A percentile compares a stretch with the other conserved stretches of the same genome.
These are phyloP conservation scores for Teunomyces barrocoloradensis DNA, from an alignment of 805 yeast genomes.

Conservation along the genomic window DNA sequence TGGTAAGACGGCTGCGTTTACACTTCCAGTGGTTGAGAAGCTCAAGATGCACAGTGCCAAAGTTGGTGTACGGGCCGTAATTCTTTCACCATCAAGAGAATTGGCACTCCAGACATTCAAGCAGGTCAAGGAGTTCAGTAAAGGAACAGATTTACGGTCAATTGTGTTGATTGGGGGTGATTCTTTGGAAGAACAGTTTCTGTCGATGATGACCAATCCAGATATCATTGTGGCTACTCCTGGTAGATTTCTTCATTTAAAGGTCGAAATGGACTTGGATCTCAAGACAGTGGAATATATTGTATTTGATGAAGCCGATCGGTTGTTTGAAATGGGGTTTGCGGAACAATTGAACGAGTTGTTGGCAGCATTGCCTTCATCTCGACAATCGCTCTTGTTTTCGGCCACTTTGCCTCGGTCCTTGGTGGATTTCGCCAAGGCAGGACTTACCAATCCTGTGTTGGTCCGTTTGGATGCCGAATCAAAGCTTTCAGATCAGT, in stretches of 20 bases:
- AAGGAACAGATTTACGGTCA: conserved; percentile 78
- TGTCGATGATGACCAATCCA: conserved; percentile 89
- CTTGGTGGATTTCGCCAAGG: conserved; percentile 94
- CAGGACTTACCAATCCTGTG: conserved; percentile 90
- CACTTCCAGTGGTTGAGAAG: conserved; percentile 84
- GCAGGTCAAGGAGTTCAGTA: conserved; percentile 83
- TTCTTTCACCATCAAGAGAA: conserved; percentile 94
- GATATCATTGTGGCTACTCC: conserved; percentile 97
- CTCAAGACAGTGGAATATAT: conserved; percentile 81
- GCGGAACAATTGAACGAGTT: conserved; percentile 90
- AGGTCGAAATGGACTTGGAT: conserved; percentile 91
- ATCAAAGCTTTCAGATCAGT: conserved; percentile 80
- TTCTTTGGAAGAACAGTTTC: conserved; percentile 93
- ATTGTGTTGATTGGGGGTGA: conserved; percentile 95
- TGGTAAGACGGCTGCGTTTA: conserved; percentile 97
- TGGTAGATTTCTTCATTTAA: conserved; percentile 92
- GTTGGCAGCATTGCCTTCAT: conserved; percentile 74
- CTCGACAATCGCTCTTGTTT: conserved; percentile 84
- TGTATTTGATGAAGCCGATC: conserved; percentile 96
- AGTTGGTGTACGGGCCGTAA: conserved; percentile 84
- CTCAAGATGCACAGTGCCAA: conserved; percentile 80
- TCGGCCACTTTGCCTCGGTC: conserved; percentile 94
- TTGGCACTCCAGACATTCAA: conserved; percentile 89
- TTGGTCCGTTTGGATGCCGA: conserved; percentile 93
- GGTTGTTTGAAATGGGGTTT: conserved; percentile 95